Percentiles rank a stretch among this genome's conserved stretches.
phyloP scores from a whole-genome alignment of 257 asterid genomes.

The Gynochthodes officinalis region DNA sequence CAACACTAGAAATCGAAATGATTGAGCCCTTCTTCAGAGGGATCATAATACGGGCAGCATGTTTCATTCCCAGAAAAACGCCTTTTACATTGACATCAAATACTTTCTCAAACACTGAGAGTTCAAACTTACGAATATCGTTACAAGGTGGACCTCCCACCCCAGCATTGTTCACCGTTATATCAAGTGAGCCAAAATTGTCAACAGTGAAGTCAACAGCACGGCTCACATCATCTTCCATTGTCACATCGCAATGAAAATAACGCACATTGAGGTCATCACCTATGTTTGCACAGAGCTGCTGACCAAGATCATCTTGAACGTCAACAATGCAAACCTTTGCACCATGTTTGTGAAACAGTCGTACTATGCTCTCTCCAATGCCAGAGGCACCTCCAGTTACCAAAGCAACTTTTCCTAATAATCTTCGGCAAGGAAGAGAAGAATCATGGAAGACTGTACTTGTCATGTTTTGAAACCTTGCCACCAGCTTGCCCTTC shows the following conservation, averaged over 20 bases:
- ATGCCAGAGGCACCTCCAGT: slow-evolving; percentile 94
- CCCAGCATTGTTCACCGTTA: slow-evolving; percentile 92
- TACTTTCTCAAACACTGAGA: slow-evolving; percentile 58
- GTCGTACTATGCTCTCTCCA: slow-evolving; percentile 79
- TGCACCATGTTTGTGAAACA: slow-evolving; percentile 77
- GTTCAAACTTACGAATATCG: slow-evolving; percentile 66
- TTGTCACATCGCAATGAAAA: slow-evolving; percentile 70
- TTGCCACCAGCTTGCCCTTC: not conserved
- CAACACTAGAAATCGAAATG: slow-evolving; percentile 61
- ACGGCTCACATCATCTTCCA: slow-evolving; percentile 54
- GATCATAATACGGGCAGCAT: slow-evolving; percentile 84
- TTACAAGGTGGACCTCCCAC: slow-evolving; percentile 61
- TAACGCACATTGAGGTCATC: slow-evolving; percentile 26
- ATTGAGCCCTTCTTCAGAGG: slow-evolving; percentile 78
- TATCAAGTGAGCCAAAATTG: slow-evolving; percentile 72
- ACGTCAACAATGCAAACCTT: slow-evolving; percentile 77
- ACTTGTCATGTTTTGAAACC: slow-evolving; percentile 9
- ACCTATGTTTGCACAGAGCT: slow-evolving; percentile 40
- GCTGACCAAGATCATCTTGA: slow-evolving; percentile 53
- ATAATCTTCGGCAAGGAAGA: slow-evolving; percentile 36
- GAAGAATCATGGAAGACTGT: not conserved
- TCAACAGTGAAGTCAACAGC: slow-evolving; percentile 72
- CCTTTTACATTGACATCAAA: slow-evolving; percentile 74
- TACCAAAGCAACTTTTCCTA: slow-evolving; percentile 79
- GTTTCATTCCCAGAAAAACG: slow-evolving; percentile 87